phyloP scores from a whole-genome alignment of 805 yeast species.

The Lachancea sp. region DNA sequence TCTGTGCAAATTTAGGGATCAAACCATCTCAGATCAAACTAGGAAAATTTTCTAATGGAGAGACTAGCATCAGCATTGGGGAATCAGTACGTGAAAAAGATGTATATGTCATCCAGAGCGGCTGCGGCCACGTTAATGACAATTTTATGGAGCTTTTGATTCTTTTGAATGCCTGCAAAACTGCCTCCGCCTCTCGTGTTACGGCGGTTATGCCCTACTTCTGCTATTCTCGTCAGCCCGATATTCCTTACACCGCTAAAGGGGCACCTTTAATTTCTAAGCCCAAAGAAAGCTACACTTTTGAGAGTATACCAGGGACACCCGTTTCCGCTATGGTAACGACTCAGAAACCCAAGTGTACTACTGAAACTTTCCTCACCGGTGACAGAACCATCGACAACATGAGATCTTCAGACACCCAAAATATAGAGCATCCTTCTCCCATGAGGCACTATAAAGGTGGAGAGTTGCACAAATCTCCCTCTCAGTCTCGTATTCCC shows the following conservation, averaged over 20 bases:
- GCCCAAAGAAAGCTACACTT: constrained; percentile 37
- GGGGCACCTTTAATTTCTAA: constrained; percentile 60
- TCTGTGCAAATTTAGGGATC: constrained; percentile 72
- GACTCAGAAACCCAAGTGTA: constrained; percentile 20
- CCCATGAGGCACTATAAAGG: constrained; percentile 1
- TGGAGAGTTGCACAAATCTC: constrained; percentile 16
- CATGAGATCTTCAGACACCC: constrained; percentile 5
- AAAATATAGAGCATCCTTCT: constrained; percentile 14
- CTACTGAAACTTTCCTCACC: neutral
- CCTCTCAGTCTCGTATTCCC: constrained; percentile 31
- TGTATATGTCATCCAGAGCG: constrained; percentile 81
- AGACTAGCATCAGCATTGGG: constrained; percentile 75
- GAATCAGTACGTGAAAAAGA: constrained; percentile 95
- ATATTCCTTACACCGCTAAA: constrained; percentile 71
- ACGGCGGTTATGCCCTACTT: constrained; percentile 90
- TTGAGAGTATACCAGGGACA: constrained; percentile 47
- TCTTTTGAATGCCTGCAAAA: constrained; percentile 85
- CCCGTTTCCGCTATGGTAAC: constrained; percentile 33
- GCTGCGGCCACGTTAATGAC: constrained; percentile 85
- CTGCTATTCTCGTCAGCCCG: constrained; percentile 95
- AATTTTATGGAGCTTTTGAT: constrained; percentile 75
- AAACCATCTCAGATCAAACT: constrained; percentile 60
- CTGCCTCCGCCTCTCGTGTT: constrained; percentile 81
- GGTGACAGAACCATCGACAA: neutral
- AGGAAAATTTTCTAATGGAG: constrained; percentile 82